Conservation (phyloP, 805 yeast species). For the fission yeast (Schizosaccharomyces pombe) region DNA sequence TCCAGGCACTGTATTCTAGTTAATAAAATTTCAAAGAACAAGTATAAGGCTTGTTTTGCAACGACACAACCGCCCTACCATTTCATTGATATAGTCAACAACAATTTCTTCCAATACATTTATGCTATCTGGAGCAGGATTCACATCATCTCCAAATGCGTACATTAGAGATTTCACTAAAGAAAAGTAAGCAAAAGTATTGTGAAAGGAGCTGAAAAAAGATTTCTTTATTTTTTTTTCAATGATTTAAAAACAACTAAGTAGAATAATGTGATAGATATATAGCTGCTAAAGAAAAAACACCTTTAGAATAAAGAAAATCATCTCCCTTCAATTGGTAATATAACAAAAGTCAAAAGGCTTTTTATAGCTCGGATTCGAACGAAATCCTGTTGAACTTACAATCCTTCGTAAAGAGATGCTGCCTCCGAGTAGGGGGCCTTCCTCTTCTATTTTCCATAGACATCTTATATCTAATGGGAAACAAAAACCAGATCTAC, state of each 20-base stretch:
- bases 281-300: too few relatives aligned
- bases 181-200: background rate
- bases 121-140: slow-evolving; percentile 42
- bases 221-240: too few relatives aligned
- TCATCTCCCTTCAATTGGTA: too few relatives aligned
- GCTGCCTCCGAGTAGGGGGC: slow-evolving; percentile 2
- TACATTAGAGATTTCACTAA: slow-evolving; percentile 31
- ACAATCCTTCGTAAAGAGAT: background rate
- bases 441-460: background rate
- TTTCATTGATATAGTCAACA: slow-evolving; percentile 36
- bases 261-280: too few relatives aligned
- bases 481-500: background rate
- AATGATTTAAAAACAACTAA: too few relatives aligned
- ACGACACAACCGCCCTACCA: slow-evolving; percentile 13
- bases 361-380: too few relatives aligned
- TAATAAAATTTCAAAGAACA: background rate
- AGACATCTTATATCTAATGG: background rate
- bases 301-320: too few relatives aligned
- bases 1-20: slow-evolving; percentile 23
- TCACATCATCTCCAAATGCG: slow-evolving; percentile 51
- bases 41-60: background rate
- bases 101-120: slow-evolving; percentile 45
- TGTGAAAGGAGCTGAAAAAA: too few relatives aligned
- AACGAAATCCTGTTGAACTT: background rate
- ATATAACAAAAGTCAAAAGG: too few relatives aligned